These are phyloP conservation scores for Tylopilus rubrobrunneus DNA, from an alignment of 768 basidiomycete genomes.

Conservation along the genomic window DNA sequence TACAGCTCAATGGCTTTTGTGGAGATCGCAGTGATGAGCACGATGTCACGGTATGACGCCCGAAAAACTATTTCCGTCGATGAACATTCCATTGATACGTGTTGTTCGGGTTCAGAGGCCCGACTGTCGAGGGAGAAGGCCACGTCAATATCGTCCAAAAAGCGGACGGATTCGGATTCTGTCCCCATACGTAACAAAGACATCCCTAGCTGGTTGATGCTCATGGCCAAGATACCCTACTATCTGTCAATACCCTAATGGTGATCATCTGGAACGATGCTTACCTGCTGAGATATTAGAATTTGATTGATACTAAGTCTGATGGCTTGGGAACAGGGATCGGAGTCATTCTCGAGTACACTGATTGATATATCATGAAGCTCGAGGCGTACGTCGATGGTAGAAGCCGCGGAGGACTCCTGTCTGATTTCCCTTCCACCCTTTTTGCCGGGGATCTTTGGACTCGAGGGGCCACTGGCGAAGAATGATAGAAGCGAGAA, in stretches of 20 bases:
- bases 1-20: conserved; percentile 87
- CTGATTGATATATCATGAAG: conserved; percentile 87
- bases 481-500: conserved; percentile 88
- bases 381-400: conserved; percentile 73
- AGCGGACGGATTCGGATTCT: conserved; percentile 77
- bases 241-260: conserved; percentile 6
- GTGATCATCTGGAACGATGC: conserved; percentile 12
- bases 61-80: conserved; percentile 85
- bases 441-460: conserved; percentile 12
- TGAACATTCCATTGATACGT: conserved; percentile 79
- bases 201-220: conserved; percentile 84
- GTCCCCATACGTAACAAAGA: conserved; percentile 87
- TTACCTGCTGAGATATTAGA: conserved; percentile 86
- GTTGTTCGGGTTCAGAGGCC: conserved; percentile 62
- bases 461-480: conserved; percentile 45
- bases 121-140: conserved; percentile 85
- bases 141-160: conserved; percentile 89
- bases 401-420: conserved; percentile 9
- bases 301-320: conserved; percentile 80
- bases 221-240: conserved; percentile 79
- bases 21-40: conserved; percentile 79
- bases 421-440: conserved; percentile 12
- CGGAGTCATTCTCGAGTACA: conserved; percentile 80
- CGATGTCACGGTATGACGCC: conserved; percentile 93
- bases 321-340: conserved; percentile 80